These are phyloP conservation scores for Jamesozyma lodderae DNA, from an alignment of 805 yeast species.

Conservation along the genomic window DNA sequence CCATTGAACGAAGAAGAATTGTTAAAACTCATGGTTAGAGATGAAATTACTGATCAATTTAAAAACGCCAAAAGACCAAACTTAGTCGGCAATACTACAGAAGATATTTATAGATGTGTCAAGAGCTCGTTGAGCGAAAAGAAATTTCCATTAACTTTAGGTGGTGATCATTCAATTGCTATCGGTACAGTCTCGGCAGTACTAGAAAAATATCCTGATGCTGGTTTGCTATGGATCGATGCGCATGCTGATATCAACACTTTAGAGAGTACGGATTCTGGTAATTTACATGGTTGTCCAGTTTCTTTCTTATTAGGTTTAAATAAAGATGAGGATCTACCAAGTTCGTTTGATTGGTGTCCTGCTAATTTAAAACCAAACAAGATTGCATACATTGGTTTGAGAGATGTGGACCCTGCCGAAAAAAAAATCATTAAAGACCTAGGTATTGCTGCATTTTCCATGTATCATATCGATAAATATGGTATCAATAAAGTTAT, in stretches of 20 bases:
- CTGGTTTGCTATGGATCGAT: constrained; percentile 90
- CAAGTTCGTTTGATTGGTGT: constrained; percentile 76
- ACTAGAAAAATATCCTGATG: constrained; percentile 68
- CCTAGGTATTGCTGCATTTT: constrained; percentile 68
- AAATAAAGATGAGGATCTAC: constrained; percentile 42
- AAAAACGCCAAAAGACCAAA: constrained; percentile 60
- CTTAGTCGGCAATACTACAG: constrained; percentile 66
- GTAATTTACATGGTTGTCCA: constrained; percentile 96
- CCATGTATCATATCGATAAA: constrained; percentile 94
- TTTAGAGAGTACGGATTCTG: constrained; percentile 70
- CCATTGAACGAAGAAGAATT: constrained; percentile 47
- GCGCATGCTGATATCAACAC: constrained; percentile 98
- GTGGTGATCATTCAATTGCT: constrained; percentile 96
- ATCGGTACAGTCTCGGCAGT: constrained; percentile 88
- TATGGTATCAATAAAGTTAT: constrained; percentile 87
- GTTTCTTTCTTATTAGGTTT: constrained; percentile 84
- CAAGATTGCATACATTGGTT: constrained; percentile 84
- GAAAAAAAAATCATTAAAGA: constrained; percentile 71
- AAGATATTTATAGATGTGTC: constrained; percentile 55
- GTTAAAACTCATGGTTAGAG: constrained; percentile 34
- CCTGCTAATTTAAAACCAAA: constrained; percentile 54
- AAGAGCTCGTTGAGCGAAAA: constrained; percentile 38
- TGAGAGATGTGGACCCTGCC: constrained; percentile 84
- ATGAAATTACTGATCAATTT: constrained; percentile 41
- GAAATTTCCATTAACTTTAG: constrained; percentile 71